phyloP scores from a whole-genome alignment of 2,329 filamentous ascomycete species.

The Diplocarpon rosae region DNA sequence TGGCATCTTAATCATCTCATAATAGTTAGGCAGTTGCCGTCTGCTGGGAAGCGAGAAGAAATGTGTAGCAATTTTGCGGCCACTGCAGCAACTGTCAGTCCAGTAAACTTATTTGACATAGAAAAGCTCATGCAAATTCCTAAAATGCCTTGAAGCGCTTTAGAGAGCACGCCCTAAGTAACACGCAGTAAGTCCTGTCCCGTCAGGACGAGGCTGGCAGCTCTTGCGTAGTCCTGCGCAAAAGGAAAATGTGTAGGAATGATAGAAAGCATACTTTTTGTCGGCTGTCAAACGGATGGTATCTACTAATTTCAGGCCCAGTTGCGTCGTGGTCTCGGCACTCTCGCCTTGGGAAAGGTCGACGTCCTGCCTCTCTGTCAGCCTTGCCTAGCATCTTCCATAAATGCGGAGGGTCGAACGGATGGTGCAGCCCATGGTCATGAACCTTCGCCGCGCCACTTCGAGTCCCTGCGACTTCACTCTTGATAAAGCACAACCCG shows the following conservation, averaged over 20 bases:
- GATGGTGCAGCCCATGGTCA: constrained; percentile 10
- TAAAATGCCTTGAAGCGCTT: not conserved
- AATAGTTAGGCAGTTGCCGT: constrained; percentile 61
- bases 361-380: constrained; percentile 22
- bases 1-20: constrained; percentile 64
- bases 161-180: not conserved
- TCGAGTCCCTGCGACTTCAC: constrained; percentile 17
- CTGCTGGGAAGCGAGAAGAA: constrained; percentile 63
- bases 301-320: constrained; percentile 63
- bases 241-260: not conserved
- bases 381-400: constrained; percentile 17
- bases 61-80: constrained; percentile 60
- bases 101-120: not conserved
- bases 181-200: no score
- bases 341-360: constrained; percentile 38
- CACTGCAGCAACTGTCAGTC: constrained; percentile 34
- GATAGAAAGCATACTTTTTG: constrained; percentile 54
- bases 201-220: not conserved
- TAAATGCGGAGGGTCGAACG: constrained; percentile 9
- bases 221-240: not conserved
- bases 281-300: constrained; percentile 67
- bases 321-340: constrained; percentile 55
- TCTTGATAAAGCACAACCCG: constrained; percentile 9
- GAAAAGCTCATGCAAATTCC: not conserved
- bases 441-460: constrained; percentile 16